Evolutionary conservation across 2,329 filamentous ascomycete genomes (phyloP).

Genomic region (Phoma sp.): DNA sequence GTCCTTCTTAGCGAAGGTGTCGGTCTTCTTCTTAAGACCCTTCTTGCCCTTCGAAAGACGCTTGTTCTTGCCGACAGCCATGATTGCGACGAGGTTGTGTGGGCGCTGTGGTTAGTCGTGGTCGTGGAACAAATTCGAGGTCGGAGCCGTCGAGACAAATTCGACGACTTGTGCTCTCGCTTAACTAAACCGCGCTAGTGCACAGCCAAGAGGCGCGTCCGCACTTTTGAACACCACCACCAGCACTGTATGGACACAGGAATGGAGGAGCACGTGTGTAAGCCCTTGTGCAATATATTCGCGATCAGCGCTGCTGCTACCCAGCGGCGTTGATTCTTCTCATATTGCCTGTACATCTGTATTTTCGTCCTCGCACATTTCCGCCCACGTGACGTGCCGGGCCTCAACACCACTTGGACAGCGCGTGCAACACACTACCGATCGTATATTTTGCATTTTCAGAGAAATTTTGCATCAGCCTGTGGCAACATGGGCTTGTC

Average conservation of each 20-base stretch:
- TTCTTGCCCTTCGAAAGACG: constrained; percentile 99
- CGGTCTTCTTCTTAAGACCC: constrained; percentile 99
- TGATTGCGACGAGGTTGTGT: constrained; percentile 64
- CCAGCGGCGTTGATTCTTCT: neutral
- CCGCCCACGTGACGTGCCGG: constrained; percentile 7
- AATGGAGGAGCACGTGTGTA: neutral
- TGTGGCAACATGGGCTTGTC: too few species aligned
- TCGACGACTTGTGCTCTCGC: constrained; percentile 5
- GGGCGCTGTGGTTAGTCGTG: constrained; percentile 40
- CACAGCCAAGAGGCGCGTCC: neutral
- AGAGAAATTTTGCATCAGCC: too few species aligned
- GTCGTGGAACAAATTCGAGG: constrained; percentile 8
- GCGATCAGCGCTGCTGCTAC: neutral
- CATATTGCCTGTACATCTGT: neutral
- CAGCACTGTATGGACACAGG: neutral
- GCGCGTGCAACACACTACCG: neutral
- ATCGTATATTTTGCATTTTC: neutral
- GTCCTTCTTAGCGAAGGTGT: constrained; percentile 98
- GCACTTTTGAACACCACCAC: neutral
- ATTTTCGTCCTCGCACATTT: neutral
- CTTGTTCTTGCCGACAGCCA: constrained; percentile 98
- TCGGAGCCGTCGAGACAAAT: constrained; percentile 1
- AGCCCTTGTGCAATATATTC: neutral
- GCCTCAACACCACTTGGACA: neutral
- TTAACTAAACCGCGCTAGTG: neutral